Conservation (phyloP, 371 early-diverging fungal genomes). For the Chytridiales sp. region DNA sequence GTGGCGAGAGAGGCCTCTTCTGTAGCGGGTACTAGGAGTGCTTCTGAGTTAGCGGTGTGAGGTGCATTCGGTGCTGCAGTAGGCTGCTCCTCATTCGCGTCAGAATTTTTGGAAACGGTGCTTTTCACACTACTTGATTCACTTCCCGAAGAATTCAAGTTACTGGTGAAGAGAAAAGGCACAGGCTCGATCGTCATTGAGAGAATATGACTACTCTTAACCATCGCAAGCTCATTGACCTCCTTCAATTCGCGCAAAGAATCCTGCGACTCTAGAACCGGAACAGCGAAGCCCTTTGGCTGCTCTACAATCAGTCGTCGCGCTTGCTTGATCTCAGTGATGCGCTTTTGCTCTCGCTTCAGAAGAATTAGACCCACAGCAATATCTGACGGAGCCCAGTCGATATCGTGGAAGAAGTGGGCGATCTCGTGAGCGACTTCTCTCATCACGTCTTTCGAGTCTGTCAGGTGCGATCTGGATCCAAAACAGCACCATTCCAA, state of each 20-base stretch:
- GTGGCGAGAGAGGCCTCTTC: too few relatives aligned
- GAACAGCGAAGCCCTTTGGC: slow-evolving; percentile 24
- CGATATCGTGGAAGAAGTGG: slow-evolving; percentile 38
- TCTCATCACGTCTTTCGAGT: slow-evolving; percentile 25
- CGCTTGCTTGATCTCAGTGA: slow-evolving; percentile 31
- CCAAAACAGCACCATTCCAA: slow-evolving; percentile 27
- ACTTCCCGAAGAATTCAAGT: too few relatives aligned
- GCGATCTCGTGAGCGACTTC: slow-evolving; percentile 30
- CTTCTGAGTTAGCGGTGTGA: too few relatives aligned
- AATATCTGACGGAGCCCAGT: slow-evolving; percentile 49
- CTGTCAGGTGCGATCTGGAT: slow-evolving; percentile 7
- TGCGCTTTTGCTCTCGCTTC: slow-evolving; percentile 45
- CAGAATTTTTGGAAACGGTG: too few relatives aligned
- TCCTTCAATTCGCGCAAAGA: too few relatives aligned
- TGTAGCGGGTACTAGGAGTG: too few relatives aligned
- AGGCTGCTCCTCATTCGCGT: too few relatives aligned
- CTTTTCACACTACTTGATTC: too few relatives aligned
- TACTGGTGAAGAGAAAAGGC: too few relatives aligned
- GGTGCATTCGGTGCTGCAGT: too few relatives aligned
- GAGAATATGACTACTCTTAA: too few relatives aligned
- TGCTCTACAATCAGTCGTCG: slow-evolving; percentile 27
- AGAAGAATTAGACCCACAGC: slow-evolving; percentile 42
- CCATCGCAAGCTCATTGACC: slow-evolving; percentile 16
- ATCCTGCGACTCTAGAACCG: slow-evolving; percentile 11
- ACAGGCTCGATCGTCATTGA: too few relatives aligned